A percentile compares a stretch with the other conserved stretches of the same genome.
Evolutionary conservation across 805 yeast species (phyloP).

Genomic region (Peterozyma toletana): DNA sequence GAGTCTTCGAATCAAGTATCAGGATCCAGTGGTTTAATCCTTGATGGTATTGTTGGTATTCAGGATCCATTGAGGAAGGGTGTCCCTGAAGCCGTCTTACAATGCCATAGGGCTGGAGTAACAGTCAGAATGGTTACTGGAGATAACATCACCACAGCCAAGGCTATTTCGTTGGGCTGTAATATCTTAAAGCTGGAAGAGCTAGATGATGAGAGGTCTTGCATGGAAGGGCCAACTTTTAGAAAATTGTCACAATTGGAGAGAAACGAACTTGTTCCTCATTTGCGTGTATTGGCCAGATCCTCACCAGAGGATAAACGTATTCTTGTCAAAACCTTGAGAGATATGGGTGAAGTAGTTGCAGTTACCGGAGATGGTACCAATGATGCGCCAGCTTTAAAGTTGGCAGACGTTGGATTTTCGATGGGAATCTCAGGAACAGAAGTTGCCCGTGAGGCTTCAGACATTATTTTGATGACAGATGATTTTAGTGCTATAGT

Average conservation of each 20-base stretch:
- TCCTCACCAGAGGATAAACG: constrained; percentile 96
- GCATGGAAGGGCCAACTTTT: constrained; percentile 92
- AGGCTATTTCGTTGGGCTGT: constrained; percentile 82
- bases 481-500: constrained; percentile 94
- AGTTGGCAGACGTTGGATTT: constrained; percentile 95
- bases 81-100: constrained; percentile 80
- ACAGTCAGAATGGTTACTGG: constrained; percentile 98
- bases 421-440: constrained; percentile 99
- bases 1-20: constrained; percentile 6
- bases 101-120: constrained; percentile 88
- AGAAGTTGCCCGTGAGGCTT: constrained; percentile 97
- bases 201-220: constrained; percentile 44
- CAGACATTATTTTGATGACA: constrained; percentile 86
- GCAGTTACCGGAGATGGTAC: constrained; percentile 99
- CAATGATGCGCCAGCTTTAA: constrained; percentile 96
- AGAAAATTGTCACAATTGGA: constrained; percentile 56
- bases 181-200: constrained; percentile 58
- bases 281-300: constrained; percentile 79
- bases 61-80: constrained; percentile 93
- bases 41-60: constrained; percentile 82
- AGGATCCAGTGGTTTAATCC: constrained; percentile 29
- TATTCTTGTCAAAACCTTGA: constrained; percentile 73
- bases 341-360: constrained; percentile 81
- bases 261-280: constrained; percentile 58
- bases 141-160: constrained; percentile 87